These are phyloP conservation scores for Phytopythium kandeliae DNA, from an alignment of 352 stramenopile genomes.

Conservation along the genomic window DNA sequence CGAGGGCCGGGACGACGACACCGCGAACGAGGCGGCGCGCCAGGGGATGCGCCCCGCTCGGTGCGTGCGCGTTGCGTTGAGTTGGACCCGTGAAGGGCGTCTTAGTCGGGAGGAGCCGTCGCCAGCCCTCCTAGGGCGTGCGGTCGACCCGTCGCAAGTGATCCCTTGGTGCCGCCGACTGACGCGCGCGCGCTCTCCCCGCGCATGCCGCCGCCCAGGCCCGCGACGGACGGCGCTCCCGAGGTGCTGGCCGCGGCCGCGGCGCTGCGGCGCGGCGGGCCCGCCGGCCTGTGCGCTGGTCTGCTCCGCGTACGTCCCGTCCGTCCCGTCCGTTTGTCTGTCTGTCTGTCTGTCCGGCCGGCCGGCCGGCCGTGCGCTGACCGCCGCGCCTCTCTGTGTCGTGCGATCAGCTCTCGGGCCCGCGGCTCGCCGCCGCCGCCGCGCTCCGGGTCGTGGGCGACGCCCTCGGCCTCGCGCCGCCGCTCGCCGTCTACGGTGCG, in stretches of 20 bases:
- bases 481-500: slow-evolving; percentile 21
- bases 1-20: too few relatives aligned
- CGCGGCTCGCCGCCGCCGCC: slow-evolving; percentile 31
- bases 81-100: too few relatives aligned
- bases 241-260: neutral
- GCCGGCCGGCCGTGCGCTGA: neutral
- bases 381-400: neutral
- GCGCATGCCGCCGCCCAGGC: too few relatives aligned
- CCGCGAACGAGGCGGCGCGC: too few relatives aligned
- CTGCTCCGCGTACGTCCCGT: neutral
- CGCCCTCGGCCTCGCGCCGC: slow-evolving; percentile 86
- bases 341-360: too few relatives aligned
- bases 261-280: neutral
- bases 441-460: slow-evolving; percentile 93
- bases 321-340: too few relatives aligned
- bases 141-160: neutral
- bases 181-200: too few relatives aligned
- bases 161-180: neutral
- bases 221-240: neutral
- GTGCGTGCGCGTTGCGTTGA: too few relatives aligned
- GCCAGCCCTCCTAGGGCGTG: too few relatives aligned
- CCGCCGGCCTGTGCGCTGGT: neutral
- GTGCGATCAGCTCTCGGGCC: neutral
- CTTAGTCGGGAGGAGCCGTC: too few relatives aligned
- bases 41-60: too few relatives aligned